Percentiles rank a stretch among this genome's conserved stretches.
phyloP scores from a whole-genome alignment of 371 early-diverging fungal species.

The Mucor irregularis region DNA sequence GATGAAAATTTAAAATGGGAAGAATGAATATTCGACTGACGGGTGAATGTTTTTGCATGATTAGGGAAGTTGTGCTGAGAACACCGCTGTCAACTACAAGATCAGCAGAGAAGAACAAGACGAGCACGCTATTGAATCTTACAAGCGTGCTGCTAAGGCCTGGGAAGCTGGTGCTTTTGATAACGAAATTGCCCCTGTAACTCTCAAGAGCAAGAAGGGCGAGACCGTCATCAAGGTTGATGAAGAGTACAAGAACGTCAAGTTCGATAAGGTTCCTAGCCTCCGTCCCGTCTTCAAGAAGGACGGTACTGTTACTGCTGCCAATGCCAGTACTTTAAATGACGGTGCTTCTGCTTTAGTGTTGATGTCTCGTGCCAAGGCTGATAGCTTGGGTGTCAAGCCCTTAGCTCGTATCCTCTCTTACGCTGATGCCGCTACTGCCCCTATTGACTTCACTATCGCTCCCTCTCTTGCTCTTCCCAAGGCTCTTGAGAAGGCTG shows the following conservation, averaged over 20 bases:
- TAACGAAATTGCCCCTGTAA: conserved; percentile 87
- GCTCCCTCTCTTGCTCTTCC: conserved; percentile 94
- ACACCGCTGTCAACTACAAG: conserved; percentile 81
- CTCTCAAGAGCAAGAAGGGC: conserved; percentile 77
- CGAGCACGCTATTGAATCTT: conserved; percentile 83
- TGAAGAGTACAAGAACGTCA: conserved; percentile 86
- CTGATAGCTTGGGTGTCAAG: conserved; percentile 73
- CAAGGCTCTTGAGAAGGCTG: conserved; percentile 80
- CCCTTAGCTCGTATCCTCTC: conserved; percentile 81
- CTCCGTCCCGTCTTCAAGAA: conserved; percentile 65
- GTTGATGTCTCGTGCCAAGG: conserved; percentile 80
- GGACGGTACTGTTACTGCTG: conserved; percentile 90
- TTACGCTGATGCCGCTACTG: conserved; percentile 82
- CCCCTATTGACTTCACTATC: conserved; percentile 92
- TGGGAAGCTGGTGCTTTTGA: conserved; percentile 74
- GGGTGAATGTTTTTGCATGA: not conserved
- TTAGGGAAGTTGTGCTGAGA: conserved; percentile 95
- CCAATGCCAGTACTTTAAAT: conserved; percentile 91
- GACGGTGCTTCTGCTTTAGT: conserved; percentile 97
- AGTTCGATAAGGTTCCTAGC: conserved; percentile 59
- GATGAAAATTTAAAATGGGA: not conserved
- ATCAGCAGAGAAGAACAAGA: conserved; percentile 90
- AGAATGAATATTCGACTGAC: not conserved
- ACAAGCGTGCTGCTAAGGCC: conserved; percentile 87
- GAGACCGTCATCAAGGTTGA: conserved; percentile 74